Evolutionary conservation across 2,329 filamentous ascomycete species (phyloP).

Genomic region (Calonectria honghensis): DNA sequence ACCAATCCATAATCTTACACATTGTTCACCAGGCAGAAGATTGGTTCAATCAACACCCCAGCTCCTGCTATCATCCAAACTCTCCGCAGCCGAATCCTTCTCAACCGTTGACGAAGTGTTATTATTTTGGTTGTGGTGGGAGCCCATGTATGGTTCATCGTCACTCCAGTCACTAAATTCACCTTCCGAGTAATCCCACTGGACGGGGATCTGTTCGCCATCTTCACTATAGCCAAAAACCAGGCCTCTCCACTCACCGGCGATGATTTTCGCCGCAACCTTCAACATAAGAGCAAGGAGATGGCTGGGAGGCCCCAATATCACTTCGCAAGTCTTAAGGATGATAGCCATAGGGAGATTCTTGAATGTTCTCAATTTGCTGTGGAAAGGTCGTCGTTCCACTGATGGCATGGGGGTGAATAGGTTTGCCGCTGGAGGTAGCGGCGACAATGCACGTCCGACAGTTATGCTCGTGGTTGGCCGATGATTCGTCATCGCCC

Average conservation of each 20-base stretch:
- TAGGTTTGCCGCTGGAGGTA: constrained; percentile 81
- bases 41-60: constrained; percentile 52
- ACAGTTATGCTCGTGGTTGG: constrained; percentile 55
- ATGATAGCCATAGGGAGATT: constrained; percentile 74
- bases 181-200: constrained; percentile 78
- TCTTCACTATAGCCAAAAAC: constrained; percentile 72
- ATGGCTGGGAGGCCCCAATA: constrained; percentile 87
- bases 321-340: constrained; percentile 84
- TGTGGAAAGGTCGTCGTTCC: constrained; percentile 51
- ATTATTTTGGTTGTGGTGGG: constrained; percentile 37
- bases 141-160: constrained; percentile 65
- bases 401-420: constrained; percentile 69
- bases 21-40: background rate
- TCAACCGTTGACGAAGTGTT: constrained; percentile 13
- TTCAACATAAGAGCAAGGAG: constrained; percentile 86
- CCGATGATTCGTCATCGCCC: constrained; percentile 47
- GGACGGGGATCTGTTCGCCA: constrained; percentile 73
- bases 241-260: constrained; percentile 77
- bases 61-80: constrained; percentile 51
- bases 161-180: constrained; percentile 73
- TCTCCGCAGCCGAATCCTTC: constrained; percentile 39
- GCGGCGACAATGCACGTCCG: constrained; percentile 76
- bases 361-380: constrained; percentile 50
- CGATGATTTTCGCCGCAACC: constrained; percentile 85
- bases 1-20: constrained; percentile 32